These are phyloP conservation scores for Cystobasidium pallidum DNA, from an alignment of 1,284 basidiomycete genomes.

Conservation along the genomic window DNA sequence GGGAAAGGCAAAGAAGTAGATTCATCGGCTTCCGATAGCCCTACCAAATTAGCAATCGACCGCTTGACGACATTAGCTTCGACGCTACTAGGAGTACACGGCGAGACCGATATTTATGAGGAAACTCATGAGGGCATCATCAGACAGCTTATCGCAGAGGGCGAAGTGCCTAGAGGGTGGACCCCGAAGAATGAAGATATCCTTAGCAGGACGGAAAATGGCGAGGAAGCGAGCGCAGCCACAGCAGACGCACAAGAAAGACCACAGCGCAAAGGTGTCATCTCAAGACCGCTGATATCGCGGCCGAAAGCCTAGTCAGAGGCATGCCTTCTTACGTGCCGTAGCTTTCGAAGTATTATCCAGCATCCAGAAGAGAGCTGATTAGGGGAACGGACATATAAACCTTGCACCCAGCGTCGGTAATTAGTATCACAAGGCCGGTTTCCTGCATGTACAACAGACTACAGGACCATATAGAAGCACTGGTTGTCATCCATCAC, in stretches of 20 bases:
- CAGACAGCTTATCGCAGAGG: constrained; percentile 70
- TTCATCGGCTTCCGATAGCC: constrained; percentile 50
- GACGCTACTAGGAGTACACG: constrained; percentile 71
- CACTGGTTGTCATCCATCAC: too few species aligned
- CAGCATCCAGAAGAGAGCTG: too few species aligned
- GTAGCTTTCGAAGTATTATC: background rate
- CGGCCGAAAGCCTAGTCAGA: constrained; percentile 19
- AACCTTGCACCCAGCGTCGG: too few species aligned
- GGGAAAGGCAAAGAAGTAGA: constrained; percentile 45
- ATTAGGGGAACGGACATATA: too few species aligned
- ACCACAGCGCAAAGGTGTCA: constrained; percentile 28
- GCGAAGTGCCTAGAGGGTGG: constrained; percentile 70
- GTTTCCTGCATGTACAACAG: too few species aligned
- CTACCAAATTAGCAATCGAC: constrained; percentile 64
- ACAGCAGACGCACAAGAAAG: background rate
- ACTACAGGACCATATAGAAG: too few species aligned
- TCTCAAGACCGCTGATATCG: constrained; percentile 32
- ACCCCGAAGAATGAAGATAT: constrained; percentile 66
- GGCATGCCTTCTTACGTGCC: background rate
- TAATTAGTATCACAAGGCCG: too few species aligned
- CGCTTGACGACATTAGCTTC: constrained; percentile 78
- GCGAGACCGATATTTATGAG: constrained; percentile 79
- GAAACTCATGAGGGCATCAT: constrained; percentile 80
- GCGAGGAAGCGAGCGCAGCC: background rate
- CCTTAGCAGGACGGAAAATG: background rate